Evolutionary conservation across 2,329 filamentous ascomycete genomes (phyloP).

Genomic region (Nemania serpens): DNA sequence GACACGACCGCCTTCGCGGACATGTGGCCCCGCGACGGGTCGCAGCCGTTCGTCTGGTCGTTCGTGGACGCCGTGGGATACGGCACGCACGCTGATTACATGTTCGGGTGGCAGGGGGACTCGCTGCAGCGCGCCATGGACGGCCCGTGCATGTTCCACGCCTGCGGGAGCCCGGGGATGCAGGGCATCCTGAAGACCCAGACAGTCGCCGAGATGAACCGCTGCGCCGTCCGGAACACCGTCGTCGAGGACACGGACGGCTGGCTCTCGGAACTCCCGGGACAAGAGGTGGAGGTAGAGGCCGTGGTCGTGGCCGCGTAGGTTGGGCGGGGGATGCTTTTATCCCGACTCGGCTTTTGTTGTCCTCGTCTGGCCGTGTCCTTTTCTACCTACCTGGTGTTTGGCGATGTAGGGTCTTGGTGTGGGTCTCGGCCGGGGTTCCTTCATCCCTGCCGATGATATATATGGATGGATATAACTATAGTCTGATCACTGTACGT

Average conservation of each 20-base stretch:
- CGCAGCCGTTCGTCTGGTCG: conserved; percentile 40
- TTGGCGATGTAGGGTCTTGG: neutral
- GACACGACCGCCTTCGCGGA: conserved; percentile 46
- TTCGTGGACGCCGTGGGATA: conserved; percentile 42
- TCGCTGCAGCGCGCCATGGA: conserved; percentile 42
- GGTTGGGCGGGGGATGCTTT: no score
- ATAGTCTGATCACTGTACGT: no score
- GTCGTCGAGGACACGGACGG: conserved; percentile 18
- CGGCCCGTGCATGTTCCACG: conserved; percentile 39
- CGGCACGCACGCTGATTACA: conserved; percentile 47
- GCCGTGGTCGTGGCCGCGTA: no score
- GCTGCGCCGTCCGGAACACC: conserved; percentile 10
- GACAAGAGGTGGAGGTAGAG: conserved; percentile 21
- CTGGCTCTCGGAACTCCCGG: conserved; percentile 23
- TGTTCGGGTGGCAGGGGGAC: conserved; percentile 46
- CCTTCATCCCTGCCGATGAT: no score
- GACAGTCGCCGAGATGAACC: conserved; percentile 24
- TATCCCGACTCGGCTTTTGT: no score
- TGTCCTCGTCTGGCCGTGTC: no score
- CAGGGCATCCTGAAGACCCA: conserved; percentile 24
- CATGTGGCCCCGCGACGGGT: conserved; percentile 44
- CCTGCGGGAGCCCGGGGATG: conserved; percentile 30
- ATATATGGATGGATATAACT: no score
- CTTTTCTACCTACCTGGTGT: no score
- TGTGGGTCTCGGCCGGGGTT: neutral